Evolutionary conservation across 257 asterid species (phyloP), one percentile per base, ranked within the genome.

Genomic region (Solanum microdontum): DNA sequence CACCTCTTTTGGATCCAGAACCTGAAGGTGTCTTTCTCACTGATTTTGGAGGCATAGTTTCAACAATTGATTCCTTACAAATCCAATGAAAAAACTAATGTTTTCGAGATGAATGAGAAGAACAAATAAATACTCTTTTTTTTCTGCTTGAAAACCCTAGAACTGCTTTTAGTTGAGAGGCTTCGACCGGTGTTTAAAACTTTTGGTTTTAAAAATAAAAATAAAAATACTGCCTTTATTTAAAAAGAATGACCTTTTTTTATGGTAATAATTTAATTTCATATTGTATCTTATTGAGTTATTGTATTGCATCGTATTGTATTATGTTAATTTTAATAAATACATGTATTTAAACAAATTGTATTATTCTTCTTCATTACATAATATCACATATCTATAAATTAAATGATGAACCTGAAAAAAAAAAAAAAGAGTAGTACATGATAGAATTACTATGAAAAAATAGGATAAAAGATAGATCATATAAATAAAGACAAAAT

Each of bases 11-110:
- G 86, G 93, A 88, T 37, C 98, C 99, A 86, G 97, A 97, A 28
- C 98, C 98, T 51, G 93, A 89, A 74, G 96, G 92, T 60, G 94
- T 90, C 89, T 89, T 95, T 92, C 92, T 96, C 88, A 89, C 90
- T 87, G 84, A 36, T 88, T 92, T 92, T n/a, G 98, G 99, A 40
- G 98, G 98, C 99, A 96, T 96, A n/a, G 83, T 83, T 84, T 88
- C 64, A 69, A 11, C 13, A 70, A 32, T 30, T 21, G 70, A 62
- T 19, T 58, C 68, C 72, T 64, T 26, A 64, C 32, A 64, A 24
- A 64, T 64, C 33, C 33, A 64, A 64, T n/a, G 73, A 24, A 64
- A 5, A 68, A 26, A 15, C 75, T 26, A 55, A 55, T 26, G 32
- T 14, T 26, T 24, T 51, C 19, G 32, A 11, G 34, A 26, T 26